These are phyloP conservation scores for Penicillium sp. DNA, from an alignment of 2,329 filamentous ascomycete species.

Conservation along the genomic window DNA sequence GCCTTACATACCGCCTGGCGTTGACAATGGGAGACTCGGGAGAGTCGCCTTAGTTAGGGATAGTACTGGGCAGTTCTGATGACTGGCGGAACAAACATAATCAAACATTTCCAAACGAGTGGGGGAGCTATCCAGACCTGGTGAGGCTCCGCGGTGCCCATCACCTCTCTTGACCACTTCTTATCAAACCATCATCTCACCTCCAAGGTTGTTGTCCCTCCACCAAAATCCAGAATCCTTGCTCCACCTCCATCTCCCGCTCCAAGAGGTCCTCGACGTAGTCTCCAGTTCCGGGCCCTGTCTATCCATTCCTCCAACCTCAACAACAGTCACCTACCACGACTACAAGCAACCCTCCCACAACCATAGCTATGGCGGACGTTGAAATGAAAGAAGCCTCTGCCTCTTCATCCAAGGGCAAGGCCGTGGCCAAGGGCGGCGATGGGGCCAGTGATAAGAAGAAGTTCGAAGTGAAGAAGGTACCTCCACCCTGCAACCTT, in stretches of 20 bases:
- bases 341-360: constrained; percentile 10
- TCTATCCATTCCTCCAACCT: constrained; percentile 10
- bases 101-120: constrained; percentile 7
- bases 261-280: background rate
- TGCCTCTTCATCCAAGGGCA: constrained; percentile 54
- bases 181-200: background rate
- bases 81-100: background rate
- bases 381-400: constrained; percentile 92
- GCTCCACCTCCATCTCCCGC: background rate
- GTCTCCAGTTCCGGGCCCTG: background rate
- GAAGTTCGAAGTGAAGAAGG: constrained; percentile 99
- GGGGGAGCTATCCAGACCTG: background rate
- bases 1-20: background rate
- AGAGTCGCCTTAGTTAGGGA: background rate
- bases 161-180: background rate
- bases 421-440: constrained; percentile 56
- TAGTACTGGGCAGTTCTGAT: background rate
- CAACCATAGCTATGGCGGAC: constrained; percentile 71
- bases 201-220: background rate
- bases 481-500: constrained; percentile 43
- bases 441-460: constrained; percentile 72
- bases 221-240: background rate
- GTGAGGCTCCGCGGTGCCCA: constrained; percentile 1
- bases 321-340: constrained; percentile 8
- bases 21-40: background rate